Evolutionary conservation across 352 stramenopile species (phyloP).

Genomic region (Hyaloperonospora arabidopsidis): DNA sequence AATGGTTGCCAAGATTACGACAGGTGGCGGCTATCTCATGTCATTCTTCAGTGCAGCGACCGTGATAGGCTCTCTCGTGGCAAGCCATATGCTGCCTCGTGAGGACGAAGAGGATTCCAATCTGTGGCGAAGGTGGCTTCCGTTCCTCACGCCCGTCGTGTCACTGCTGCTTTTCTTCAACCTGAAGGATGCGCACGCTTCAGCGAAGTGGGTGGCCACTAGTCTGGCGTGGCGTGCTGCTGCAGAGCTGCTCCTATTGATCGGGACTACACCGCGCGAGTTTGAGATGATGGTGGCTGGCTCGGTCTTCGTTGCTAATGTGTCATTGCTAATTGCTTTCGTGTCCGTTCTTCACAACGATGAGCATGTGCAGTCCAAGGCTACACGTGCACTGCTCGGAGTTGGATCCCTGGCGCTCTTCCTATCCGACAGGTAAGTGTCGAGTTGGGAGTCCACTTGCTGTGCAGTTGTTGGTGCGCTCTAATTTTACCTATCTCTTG

Average conservation of each 20-base stretch:
- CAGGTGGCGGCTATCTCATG: constrained; percentile 50
- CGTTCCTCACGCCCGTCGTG: constrained; percentile 55
- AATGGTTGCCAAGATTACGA: constrained; percentile 42
- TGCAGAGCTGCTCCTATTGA: constrained; percentile 58
- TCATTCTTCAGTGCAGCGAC: constrained; percentile 62
- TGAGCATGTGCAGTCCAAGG: constrained; percentile 47
- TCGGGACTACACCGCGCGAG: constrained; percentile 36
- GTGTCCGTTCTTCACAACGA: constrained; percentile 38
- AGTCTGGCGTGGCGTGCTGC: constrained; percentile 67
- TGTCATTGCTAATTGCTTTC: constrained; percentile 45
- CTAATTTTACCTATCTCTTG: constrained; percentile 7
- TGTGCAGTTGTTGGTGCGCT: neutral
- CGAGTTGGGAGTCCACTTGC: constrained; percentile 1
- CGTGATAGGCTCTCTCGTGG: constrained; percentile 57
- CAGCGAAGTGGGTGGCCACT: constrained; percentile 76
- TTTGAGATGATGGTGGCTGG: constrained; percentile 39
- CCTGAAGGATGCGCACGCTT: constrained; percentile 60
- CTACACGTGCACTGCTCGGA: constrained; percentile 41
- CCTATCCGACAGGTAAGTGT: constrained; percentile 58
- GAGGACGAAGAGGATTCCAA: constrained; percentile 18
- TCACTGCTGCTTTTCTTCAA: constrained; percentile 68
- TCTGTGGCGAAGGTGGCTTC: constrained; percentile 54
- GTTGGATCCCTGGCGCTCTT: constrained; percentile 39
- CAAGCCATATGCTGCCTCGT: constrained; percentile 45
- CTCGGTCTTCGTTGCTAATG: constrained; percentile 42